phyloP scores from a whole-genome alignment of 176 grass and related monocot genomes.

The Rhynchospora pubera region DNA sequence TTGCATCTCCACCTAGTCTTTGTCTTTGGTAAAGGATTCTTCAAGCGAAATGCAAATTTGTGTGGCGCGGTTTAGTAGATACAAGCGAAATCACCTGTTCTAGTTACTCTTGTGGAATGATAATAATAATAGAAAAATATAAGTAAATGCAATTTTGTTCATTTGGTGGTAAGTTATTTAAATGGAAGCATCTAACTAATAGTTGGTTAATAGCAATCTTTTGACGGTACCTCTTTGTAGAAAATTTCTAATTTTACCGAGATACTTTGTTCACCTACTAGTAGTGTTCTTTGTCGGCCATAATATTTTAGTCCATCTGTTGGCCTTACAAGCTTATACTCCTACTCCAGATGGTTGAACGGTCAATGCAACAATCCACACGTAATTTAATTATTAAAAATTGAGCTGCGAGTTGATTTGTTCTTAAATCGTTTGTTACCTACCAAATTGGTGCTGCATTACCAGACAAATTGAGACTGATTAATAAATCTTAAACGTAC shows the following conservation, averaged over 20 bases:
- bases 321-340: background rate
- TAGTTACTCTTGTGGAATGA: background rate
- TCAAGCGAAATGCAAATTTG: too few relatives aligned
- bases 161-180: background rate
- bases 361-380: background rate
- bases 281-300: background rate
- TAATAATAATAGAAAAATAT: background rate
- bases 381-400: background rate
- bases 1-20: background rate
- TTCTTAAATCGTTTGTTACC: background rate
- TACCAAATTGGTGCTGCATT: background rate
- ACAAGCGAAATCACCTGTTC: background rate
- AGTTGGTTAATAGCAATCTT: background rate
- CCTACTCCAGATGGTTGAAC: background rate
- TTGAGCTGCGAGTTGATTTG: background rate
- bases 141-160: background rate
- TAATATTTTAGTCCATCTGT: background rate
- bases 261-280: background rate
- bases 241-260: background rate
- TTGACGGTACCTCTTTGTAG: background rate
- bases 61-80: background rate
- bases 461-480: background rate
- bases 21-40: background rate
- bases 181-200: background rate
- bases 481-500: background rate